Conservation (phyloP, 805 yeast genomes). For the Tetrapisispora nanseiensis region DNA sequence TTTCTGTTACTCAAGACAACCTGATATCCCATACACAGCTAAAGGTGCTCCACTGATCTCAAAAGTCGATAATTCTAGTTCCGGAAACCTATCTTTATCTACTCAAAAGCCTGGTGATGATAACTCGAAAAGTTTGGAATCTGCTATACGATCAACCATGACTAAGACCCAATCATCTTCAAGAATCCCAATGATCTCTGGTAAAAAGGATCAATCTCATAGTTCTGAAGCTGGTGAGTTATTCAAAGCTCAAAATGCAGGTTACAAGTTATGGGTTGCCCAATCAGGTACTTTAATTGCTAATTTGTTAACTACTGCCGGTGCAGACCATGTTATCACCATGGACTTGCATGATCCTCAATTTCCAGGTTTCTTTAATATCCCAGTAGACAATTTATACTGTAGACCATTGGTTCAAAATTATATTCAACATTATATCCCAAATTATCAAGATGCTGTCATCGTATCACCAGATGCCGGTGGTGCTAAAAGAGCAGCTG, state of each 20-base stretch:
- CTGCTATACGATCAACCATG: constrained; percentile 13
- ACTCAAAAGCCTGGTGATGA: constrained; percentile 21
- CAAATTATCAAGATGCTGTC: constrained; percentile 74
- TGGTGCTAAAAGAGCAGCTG: constrained; percentile 95
- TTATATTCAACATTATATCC: constrained; percentile 68
- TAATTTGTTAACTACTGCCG: constrained; percentile 76
- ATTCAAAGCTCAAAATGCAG: constrained; percentile 40
- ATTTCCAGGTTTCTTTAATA: constrained; percentile 93
- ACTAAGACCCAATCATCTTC: constrained; percentile 18
- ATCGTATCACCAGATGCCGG: constrained; percentile 98
- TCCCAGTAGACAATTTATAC: constrained; percentile 90
- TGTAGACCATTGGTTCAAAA: constrained; percentile 81
- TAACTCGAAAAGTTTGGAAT: constrained; percentile 12
- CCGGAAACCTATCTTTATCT: constrained; percentile 32
- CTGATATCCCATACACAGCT: constrained; percentile 78
- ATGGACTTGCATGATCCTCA: constrained; percentile 98
- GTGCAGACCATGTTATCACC: constrained; percentile 93
- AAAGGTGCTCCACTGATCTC: constrained; percentile 60
- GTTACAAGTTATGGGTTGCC: constrained; percentile 90
- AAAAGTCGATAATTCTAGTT: constrained; percentile 25
- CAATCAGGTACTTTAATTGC: constrained; percentile 92
- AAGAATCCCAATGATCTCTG: constrained; percentile 31
- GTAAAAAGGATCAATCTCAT: constrained; percentile 22
- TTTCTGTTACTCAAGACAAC: constrained; percentile 93
- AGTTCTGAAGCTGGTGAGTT: constrained; percentile 25